Base-by-base conservation (phyloP, 2,329 filamentous ascomycete genomes). In the Xylaria sp. region DNA sequence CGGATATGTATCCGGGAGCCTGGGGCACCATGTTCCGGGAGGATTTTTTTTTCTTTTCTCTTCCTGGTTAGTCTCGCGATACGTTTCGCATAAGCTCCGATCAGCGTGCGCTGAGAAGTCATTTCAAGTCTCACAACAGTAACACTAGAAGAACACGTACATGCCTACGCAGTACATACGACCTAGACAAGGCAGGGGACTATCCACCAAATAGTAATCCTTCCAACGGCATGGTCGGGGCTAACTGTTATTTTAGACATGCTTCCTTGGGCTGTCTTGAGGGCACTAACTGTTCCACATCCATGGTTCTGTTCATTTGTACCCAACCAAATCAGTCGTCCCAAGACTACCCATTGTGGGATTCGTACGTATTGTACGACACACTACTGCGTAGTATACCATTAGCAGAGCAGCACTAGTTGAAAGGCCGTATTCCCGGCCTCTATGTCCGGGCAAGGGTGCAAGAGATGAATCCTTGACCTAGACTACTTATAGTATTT, bases 1-100 rank as follows among this genome's bases (percentile, higher is more conserved):
- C 69, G 69, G 69, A 66, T 66, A 65, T 42, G 68, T 68, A 69
- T 65, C 69, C 65, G 69, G 60, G 53, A 55, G 50, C 57, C 63
- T 68, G 66, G 66, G 68, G 68, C 51, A 47, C 65, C 62, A 60
- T 61, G 45, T 62, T 61, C 50, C 57, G 55, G 57, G 47, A 6
- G 20, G 33, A 2, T 53, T 61, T 33, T 13, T 33, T 44, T 56
- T 59, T 45, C 17, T 33, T 38, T 47, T 31, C 54, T 56, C 39
- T 54, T 51, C 17, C 53, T 56, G 39, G 33, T 33, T 53, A 39
- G 25, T 31, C 49, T 51, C 66, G 44, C 53, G 45, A 57, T 57
- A 27, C 47, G 49, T 51, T 58, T 55, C 49, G 60, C 51, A 63
- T 66, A 36, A 31, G 54, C 47, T 56, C 57, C 56, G 56, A 61